Conservation (phyloP, 345 rosid species). For the Eucalyptus sideroxylon region DNA sequence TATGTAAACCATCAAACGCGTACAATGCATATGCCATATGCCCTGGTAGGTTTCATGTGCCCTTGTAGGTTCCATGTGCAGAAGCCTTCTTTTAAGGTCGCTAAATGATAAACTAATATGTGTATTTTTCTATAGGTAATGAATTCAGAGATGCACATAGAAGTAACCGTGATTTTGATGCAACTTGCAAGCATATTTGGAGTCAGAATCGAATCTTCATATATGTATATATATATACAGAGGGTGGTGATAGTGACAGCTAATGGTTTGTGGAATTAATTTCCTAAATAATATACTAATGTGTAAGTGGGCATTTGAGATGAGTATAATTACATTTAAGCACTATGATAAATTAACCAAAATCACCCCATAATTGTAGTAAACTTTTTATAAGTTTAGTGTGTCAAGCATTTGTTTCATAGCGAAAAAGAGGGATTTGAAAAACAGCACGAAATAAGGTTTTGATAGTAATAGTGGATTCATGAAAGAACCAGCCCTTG, state of each 20-base stretch:
- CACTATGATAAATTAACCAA: neutral
- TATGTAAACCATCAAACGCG: neutral
- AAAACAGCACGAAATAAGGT: neutral
- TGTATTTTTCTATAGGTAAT: neutral
- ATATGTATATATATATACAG: neutral
- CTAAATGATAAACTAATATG: neutral
- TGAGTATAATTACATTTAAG: neutral
- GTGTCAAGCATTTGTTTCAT: neutral
- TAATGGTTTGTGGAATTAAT: neutral
- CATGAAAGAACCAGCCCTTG: neutral
- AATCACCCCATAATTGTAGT: neutral
- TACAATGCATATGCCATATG: neutral
- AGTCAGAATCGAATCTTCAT: neutral
- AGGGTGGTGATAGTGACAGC: neutral
- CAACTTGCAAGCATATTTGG: neutral
- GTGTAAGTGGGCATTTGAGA: neutral
- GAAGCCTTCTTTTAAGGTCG: neutral
- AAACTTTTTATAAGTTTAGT: neutral
- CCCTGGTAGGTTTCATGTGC: neutral
- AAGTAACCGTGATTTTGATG: neutral
- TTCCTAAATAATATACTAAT: neutral
- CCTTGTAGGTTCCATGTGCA: neutral
- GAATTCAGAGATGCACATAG: neutral
- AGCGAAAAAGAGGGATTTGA: neutral
- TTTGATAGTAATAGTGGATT: neutral